A percentile compares a stretch with the other conserved stretches of the same genome.
Conservation (phyloP, 1,284 basidiomycete genomes). For the Ustilago cynodontis region DNA sequence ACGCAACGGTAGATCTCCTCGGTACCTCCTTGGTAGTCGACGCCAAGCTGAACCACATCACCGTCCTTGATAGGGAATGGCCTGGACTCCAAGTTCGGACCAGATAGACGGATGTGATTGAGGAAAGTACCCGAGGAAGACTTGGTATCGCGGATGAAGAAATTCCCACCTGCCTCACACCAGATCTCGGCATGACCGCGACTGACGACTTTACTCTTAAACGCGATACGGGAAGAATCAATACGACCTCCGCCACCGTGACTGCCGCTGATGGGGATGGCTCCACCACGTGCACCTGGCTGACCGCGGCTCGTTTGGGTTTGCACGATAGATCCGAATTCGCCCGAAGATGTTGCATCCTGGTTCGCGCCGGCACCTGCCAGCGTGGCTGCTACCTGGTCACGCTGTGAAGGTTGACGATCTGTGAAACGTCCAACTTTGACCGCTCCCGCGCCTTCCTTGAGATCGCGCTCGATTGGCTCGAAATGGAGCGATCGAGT, state of each 20-base stretch:
- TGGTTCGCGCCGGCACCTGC: slow-evolving; percentile 9
- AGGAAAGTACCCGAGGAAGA: slow-evolving; percentile 92
- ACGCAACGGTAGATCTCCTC: slow-evolving; percentile 98
- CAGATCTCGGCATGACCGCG: slow-evolving; percentile 95
- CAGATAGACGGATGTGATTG: slow-evolving; percentile 89
- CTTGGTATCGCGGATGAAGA: slow-evolving; percentile 92
- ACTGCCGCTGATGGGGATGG: slow-evolving; percentile 53
- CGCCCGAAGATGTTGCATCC: slow-evolving; percentile 17
- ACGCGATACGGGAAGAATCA: slow-evolving; percentile 76
- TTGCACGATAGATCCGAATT: slow-evolving; percentile 17
- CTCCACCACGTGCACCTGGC: slow-evolving; percentile 49
- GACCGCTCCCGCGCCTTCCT: slow-evolving; percentile 73
- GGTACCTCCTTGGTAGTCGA: slow-evolving; percentile 96
- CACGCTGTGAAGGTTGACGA: slow-evolving; percentile 55
- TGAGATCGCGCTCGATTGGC: slow-evolving; percentile 86
- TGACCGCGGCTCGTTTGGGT: slow-evolving; percentile 31
- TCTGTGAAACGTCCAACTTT: slow-evolving; percentile 94
- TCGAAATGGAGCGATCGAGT: slow-evolving; percentile 91
- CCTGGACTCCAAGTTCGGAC: slow-evolving; percentile 81
- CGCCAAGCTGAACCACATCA: slow-evolving; percentile 93
- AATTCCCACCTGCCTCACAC: slow-evolving; percentile 77
- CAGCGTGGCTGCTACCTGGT: slow-evolving; percentile 15
- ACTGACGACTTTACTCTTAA: slow-evolving; percentile 95
- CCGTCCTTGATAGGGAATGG: slow-evolving; percentile 89
- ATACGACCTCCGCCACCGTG: slow-evolving; percentile 74